These are phyloP conservation scores for Carex pumila DNA, from an alignment of 176 grass and related monocot genomes.

Conservation along the genomic window DNA sequence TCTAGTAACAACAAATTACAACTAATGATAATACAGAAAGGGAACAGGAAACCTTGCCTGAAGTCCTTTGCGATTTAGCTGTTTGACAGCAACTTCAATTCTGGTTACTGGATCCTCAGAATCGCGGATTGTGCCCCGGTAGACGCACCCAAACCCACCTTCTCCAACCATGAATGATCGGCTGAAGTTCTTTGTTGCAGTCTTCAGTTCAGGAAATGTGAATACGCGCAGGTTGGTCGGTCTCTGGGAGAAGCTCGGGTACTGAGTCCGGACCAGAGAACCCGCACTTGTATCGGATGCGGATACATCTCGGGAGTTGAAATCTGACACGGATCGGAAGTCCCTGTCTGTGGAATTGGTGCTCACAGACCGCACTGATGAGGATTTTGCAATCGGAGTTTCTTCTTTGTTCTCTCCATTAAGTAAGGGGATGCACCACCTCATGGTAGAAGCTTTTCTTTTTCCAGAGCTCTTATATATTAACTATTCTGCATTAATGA, in stretches of 20 bases:
- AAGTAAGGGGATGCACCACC: constrained; percentile 59
- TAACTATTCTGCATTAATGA: neutral
- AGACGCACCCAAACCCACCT: constrained; percentile 93
- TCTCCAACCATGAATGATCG: constrained; percentile 83
- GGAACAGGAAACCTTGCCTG: constrained; percentile 54
- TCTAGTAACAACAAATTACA: neutral
- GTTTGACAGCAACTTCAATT: constrained; percentile 85
- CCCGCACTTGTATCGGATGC: constrained; percentile 45
- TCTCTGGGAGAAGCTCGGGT: constrained; percentile 74
- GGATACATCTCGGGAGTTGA: constrained; percentile 51
- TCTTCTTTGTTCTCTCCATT: constrained; percentile 30
- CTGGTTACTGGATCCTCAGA: constrained; percentile 33
- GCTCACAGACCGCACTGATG: constrained; percentile 64
- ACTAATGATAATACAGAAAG: neutral
- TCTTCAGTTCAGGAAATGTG: constrained; percentile 71
- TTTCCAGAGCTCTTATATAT: neutral
- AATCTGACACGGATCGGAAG: constrained; percentile 54
- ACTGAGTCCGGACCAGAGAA: constrained; percentile 56
- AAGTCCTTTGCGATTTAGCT: constrained; percentile 82
- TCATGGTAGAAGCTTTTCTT: constrained; percentile 37
- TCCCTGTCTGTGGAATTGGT: constrained; percentile 66
- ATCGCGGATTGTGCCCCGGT: constrained; percentile 60
- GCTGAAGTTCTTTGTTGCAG: constrained; percentile 82
- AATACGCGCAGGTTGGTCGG: constrained; percentile 79
- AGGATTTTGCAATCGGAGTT: constrained; percentile 23